These are phyloP conservation scores for Thalia dealbata DNA, from an alignment of 176 grass and related monocot genomes.

Conservation along the genomic window DNA sequence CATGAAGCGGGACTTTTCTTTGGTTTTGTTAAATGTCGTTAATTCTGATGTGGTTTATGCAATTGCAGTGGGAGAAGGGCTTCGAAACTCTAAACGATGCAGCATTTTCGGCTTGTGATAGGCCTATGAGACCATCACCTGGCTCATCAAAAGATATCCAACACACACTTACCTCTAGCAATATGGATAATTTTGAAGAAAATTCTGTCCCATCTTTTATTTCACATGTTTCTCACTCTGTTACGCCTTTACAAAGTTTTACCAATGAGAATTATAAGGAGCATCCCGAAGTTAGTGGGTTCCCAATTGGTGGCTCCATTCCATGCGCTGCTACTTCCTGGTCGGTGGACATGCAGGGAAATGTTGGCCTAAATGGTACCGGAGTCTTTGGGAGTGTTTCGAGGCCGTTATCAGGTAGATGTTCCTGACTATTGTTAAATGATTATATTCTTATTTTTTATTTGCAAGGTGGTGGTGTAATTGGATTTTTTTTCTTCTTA, in stretches of 20 bases:
- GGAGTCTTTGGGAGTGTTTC: neutral
- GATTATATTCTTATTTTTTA: neutral
- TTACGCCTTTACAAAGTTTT: no score
- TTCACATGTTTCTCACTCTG: no score
- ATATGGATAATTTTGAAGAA: no score
- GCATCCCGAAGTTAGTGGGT: constrained; percentile 38
- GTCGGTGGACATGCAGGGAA: constrained; percentile 15
- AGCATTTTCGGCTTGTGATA: no score
- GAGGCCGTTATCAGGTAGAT: neutral
- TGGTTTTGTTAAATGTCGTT: neutral
- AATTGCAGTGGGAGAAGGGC: no score
- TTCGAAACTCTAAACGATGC: no score
- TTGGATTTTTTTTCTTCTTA: neutral
- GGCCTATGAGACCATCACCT: no score
- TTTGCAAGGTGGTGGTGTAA: neutral
- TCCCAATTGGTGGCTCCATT: constrained; percentile 27
- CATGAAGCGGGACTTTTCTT: no score
- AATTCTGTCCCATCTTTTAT: no score
- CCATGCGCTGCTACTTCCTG: constrained; percentile 30
- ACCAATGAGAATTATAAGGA: constrained; percentile 32
- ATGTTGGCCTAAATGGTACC: neutral
- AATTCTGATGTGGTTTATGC: no score
- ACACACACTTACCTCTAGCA: no score
- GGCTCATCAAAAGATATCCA: no score
- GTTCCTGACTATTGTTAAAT: neutral